Evolutionary conservation across 805 yeast species (phyloP), one percentile per base, ranked within the genome.

Genomic region (Metschnikowia bowlesiae): DNA sequence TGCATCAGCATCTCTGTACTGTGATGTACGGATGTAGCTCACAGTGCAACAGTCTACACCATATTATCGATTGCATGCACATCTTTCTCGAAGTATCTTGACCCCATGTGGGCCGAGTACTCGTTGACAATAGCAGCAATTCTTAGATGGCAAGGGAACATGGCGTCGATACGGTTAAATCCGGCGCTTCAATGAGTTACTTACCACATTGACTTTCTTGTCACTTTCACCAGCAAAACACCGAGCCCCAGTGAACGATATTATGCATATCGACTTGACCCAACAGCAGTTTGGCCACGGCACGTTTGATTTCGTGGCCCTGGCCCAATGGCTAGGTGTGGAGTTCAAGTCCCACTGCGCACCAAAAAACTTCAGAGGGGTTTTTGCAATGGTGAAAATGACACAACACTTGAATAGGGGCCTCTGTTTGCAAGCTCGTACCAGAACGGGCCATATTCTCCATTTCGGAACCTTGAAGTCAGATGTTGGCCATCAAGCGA

Each of bases 281-380:
- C 73, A 85, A 44, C 96, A 89, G 69, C 95, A 89, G 64, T 65
- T 90, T 47, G 68, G 79, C 38, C 82, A 81, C 55, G 82, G 85
- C 22, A 80, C 87, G n/a, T 79, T 87, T 59, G 87, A 85, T 64
- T 87, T 87, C 69, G 79, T 82, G 18, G 76, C 79, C 36, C 76
- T 89, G 59, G 79, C 91, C 2, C 75, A 75, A 50, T 87, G 95
- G 92, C 75, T 91, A 39, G 82, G 89, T 1, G 74, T 78, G 32
- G 80, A 89, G 32, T 85, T 92, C 69, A 89, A 90, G 68, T 82
- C 84, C 47, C 96, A 89, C 65, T 90, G 97, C 69, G 96, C 97
- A 6, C 97, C 97, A 54, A 89, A 89, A 80, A 97, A 64, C 96
- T 89, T 67, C 70, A 81, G 38, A 85, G 94, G 90, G 96, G 91